Conservation (phyloP, 352 stramenopile species). For the Phytophthora capsici region DNA sequence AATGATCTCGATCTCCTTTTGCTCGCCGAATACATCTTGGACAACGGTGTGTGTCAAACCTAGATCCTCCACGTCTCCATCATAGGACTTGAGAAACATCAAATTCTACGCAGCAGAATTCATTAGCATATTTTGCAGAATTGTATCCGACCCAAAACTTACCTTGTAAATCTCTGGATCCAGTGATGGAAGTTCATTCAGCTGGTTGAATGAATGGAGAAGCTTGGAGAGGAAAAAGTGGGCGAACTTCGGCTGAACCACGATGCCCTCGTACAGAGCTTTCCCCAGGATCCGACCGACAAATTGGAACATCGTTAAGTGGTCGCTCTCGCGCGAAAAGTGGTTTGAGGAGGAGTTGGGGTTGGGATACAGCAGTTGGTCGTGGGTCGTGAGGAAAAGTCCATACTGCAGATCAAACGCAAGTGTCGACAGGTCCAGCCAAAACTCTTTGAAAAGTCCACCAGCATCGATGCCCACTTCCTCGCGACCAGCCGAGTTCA, state of each 20-base stretch:
- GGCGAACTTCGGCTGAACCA: constrained; percentile 96
- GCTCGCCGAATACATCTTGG: constrained; percentile 89
- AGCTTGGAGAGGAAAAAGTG: constrained; percentile 97
- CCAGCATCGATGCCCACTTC: constrained; percentile 97
- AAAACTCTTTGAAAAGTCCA: constrained; percentile 98
- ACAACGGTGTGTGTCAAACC: constrained; percentile 92
- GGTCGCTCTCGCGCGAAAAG: constrained; percentile 75
- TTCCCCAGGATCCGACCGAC: constrained; percentile 95
- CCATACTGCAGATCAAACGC: constrained; percentile 95
- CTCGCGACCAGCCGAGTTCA: constrained; percentile 90
- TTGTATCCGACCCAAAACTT: background rate
- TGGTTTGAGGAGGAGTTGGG: constrained; percentile 88
- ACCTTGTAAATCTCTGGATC: constrained; percentile 95
- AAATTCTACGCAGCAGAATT: constrained; percentile 91
- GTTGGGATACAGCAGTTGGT: constrained; percentile 94
- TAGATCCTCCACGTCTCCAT: constrained; percentile 91
- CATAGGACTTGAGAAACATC: constrained; percentile 96
- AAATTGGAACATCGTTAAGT: constrained; percentile 95
- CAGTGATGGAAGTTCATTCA: constrained; percentile 92
- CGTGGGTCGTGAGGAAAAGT: constrained; percentile 72
- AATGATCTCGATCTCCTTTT: constrained; percentile 90
- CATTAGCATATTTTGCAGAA: background rate
- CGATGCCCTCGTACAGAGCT: constrained; percentile 96
- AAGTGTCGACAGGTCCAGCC: constrained; percentile 88
- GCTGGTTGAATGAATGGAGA: constrained; percentile 72